Conservation (phyloP, 1,284 basidiomycete genomes). For the Tilletia caries region DNA sequence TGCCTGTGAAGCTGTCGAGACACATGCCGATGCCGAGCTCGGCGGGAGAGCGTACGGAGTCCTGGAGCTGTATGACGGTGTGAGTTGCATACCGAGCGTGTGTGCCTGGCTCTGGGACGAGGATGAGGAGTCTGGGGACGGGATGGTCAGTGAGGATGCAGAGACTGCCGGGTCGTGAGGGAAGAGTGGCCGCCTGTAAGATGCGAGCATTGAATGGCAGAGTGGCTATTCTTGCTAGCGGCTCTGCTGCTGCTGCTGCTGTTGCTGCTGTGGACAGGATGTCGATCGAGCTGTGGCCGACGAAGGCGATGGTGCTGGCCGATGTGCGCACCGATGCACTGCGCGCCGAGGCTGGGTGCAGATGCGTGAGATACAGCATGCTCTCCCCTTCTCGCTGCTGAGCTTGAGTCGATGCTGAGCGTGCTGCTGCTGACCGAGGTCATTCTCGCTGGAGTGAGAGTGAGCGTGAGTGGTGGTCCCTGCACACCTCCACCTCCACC, state of each 20-base stretch:
- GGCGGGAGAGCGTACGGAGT: constrained; percentile 34
- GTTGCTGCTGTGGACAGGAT: constrained; percentile 25
- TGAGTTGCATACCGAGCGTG: constrained; percentile 17
- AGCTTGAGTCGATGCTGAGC: no score
- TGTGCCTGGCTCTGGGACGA: constrained; percentile 15
- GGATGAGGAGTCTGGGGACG: constrained; percentile 29
- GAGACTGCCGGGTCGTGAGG: constrained; percentile 18
- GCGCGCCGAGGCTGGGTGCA: neutral
- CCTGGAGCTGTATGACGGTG: constrained; percentile 31
- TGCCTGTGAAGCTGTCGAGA: constrained; percentile 16
- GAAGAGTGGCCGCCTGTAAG: constrained; percentile 22
- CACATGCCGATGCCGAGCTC: constrained; percentile 31
- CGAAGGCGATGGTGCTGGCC: constrained; percentile 18
- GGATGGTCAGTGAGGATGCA: constrained; percentile 43
- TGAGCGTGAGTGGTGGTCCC: neutral
- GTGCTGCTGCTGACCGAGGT: no score
- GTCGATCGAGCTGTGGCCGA: constrained; percentile 30
- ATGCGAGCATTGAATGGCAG: constrained; percentile 30
- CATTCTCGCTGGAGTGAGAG: no score
- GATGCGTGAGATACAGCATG: constrained; percentile 1
- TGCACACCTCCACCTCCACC: no score
- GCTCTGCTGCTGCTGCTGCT: neutral
- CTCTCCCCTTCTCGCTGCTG: neutral
- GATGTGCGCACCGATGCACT: neutral
- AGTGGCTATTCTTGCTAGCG: constrained; percentile 16